Percentiles rank a stretch among this genome's conserved stretches.
These are phyloP conservation scores for Microglena sp. DNA, from an alignment of 139 green algal species.

Conservation along the genomic window DNA sequence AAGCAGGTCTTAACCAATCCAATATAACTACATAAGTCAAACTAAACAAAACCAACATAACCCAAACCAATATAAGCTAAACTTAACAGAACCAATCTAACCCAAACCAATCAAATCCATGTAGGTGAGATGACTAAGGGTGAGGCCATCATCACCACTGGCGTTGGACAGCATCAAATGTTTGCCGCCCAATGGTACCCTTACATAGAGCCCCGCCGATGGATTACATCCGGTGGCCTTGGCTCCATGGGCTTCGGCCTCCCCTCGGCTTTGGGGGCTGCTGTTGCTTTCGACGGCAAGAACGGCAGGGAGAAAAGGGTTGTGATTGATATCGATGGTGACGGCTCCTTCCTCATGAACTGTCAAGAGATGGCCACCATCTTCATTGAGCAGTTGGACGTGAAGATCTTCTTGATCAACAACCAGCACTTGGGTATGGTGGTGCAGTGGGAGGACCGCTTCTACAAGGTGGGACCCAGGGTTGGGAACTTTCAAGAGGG, in stretches of 20 bases:
- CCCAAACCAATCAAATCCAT: too few species aligned
- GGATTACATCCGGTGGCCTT: conserved; percentile 72
- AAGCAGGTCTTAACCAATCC: too few species aligned
- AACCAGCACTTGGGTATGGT: conserved; percentile 99
- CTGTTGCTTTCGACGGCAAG: conserved; percentile 74
- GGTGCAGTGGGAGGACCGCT: conserved; percentile 98
- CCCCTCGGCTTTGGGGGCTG: conserved; percentile 85
- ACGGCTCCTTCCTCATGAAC: conserved; percentile 98
- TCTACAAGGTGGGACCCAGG: conserved; percentile 88
- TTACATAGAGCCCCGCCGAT: conserved; percentile 33
- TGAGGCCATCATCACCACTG: conserved; percentile 93
- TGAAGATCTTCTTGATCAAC: conserved; percentile 98
- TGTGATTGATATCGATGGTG: conserved; percentile 97
- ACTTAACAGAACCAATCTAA: too few species aligned
- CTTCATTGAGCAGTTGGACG: conserved; percentile 82
- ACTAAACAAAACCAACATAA: too few species aligned
- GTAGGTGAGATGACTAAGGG: conserved; percentile 91
- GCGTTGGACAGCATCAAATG: conserved; percentile 99
- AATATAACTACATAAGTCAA: too few species aligned
- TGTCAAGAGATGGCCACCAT: conserved; percentile 90
- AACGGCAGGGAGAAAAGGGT: conserved; percentile 31
- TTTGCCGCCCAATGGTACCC: conserved; percentile 94
- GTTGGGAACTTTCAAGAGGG: background rate
- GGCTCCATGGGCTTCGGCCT: conserved; percentile 98
- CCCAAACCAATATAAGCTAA: too few species aligned